Percentiles rank a stretch among this genome's conserved stretches.
Evolutionary conservation across 257 asterid species (phyloP).

Genomic region (Solanum boliviense): DNA sequence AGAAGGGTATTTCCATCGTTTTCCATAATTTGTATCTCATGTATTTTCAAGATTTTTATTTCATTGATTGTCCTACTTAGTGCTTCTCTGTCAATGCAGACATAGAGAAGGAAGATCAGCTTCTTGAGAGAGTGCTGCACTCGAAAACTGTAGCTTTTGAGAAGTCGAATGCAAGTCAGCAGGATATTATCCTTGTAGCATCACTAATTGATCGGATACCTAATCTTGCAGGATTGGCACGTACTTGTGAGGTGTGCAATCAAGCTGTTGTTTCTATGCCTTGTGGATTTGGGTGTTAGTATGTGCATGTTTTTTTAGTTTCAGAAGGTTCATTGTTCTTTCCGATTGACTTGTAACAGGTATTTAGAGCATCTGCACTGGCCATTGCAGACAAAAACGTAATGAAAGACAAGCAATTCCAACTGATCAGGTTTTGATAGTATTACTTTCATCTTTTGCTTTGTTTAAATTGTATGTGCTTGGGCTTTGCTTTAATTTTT

Average conservation of each 20-base stretch:
- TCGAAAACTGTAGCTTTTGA: slow-evolving; percentile 50
- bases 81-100: slow-evolving; percentile 25
- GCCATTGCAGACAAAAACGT: slow-evolving; percentile 65
- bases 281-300: background rate
- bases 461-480: background rate
- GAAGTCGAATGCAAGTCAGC: slow-evolving; percentile 56
- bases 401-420: slow-evolving; percentile 89
- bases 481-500: background rate
- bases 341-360: slow-evolving; percentile 24
- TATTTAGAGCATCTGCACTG: slow-evolving; percentile 74
- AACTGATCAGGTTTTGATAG: slow-evolving; percentile 66
- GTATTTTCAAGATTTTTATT: background rate
- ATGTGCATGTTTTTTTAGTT: background rate
- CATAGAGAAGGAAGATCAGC: slow-evolving; percentile 70
- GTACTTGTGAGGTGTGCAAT: slow-evolving; percentile 75
- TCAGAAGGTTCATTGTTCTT: background rate
- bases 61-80: background rate
- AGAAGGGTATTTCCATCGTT: background rate
- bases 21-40: background rate
- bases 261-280: background rate
- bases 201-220: slow-evolving; percentile 93
- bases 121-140: slow-evolving; percentile 57
- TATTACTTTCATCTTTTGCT: background rate
- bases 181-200: slow-evolving; percentile 63
- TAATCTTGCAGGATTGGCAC: slow-evolving; percentile 94